Evolutionary conservation across 305 asterid genomes (phyloP).

Genomic region (Andrographis paniculata): DNA sequence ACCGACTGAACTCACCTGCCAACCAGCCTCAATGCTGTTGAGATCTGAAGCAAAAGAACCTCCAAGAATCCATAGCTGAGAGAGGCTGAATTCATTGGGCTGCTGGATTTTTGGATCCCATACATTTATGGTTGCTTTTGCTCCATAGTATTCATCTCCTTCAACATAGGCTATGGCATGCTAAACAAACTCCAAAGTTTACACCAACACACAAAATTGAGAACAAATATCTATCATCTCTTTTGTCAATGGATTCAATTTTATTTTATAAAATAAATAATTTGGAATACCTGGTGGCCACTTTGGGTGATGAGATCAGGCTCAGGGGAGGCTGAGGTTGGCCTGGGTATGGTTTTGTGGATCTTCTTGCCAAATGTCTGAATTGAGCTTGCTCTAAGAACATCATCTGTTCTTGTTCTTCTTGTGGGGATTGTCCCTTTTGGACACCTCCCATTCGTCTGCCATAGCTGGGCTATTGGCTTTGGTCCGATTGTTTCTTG

Average conservation of each 20-base stretch:
- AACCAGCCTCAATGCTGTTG: conserved; percentile 67
- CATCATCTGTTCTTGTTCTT: conserved; percentile 47
- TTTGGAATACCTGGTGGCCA: conserved; percentile 63
- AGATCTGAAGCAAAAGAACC: conserved; percentile 60
- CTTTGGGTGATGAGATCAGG: conserved; percentile 50
- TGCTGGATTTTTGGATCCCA: conserved; percentile 69
- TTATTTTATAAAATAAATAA: too few relatives aligned
- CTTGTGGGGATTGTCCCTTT: conserved; percentile 63
- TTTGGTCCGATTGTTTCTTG: conserved; percentile 21
- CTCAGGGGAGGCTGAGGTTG: conserved; percentile 40
- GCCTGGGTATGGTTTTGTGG: conserved; percentile 31
- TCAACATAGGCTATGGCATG: conserved; percentile 65
- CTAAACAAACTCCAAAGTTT: conserved; percentile 38
- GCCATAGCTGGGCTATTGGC: conserved; percentile 53
- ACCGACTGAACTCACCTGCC: conserved; percentile 36
- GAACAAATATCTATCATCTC: conserved; percentile 14
- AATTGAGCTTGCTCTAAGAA: conserved; percentile 48
- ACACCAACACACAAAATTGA: conserved; percentile 4
- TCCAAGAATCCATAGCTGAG: conserved; percentile 62
- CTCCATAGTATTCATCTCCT: conserved; percentile 63
- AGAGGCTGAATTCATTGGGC: conserved; percentile 61
- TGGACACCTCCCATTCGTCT: conserved; percentile 51
- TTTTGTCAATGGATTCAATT: neutral
- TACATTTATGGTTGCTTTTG: conserved; percentile 71
- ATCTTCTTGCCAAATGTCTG: conserved; percentile 57